Evolutionary conservation across 495 filamentous ascomycete species (phyloP), one percentile per base, ranked within the genome.

Genomic region (Xylaria bambusicola): DNA sequence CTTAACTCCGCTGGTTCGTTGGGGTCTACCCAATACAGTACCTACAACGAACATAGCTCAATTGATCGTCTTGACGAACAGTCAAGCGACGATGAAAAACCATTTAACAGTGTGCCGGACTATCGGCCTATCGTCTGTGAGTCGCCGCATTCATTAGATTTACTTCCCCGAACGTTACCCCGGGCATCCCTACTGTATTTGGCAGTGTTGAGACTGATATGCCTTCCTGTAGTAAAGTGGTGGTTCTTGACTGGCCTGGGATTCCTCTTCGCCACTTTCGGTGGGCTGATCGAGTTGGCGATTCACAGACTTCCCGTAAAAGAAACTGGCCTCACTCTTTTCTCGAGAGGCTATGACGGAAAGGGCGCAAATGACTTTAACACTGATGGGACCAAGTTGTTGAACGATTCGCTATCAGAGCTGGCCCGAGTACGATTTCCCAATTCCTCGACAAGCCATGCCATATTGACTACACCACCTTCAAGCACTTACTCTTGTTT

Each of bases 261-360:
- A 51, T 21, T 51, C 17, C 48, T 51, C 27, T 51, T 51, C 8
- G 48, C 48, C 6, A 36, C 18, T 36, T 51, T 51, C 17, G 48
- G 48, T 36, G 48, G 48, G 48, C 48, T 51, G n/a, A 51, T 51
- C 29, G 48, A 51, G 29, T 51, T 51, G 8, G 48, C 48, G 17
- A 51, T 51, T 51, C 48, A 51, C 29, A 51, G 35, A 51, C 48
- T 51, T 23, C 48, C 48, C 29, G 48, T 51, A 23, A 21, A 51
- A 36, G 48, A 51, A 20, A 51, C 29, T 36, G 17, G 27, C 29
- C 48, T 51, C 29, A 51, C 7, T 35, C 27, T 51, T 36, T 51
- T 51, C 29, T 36, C 48, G 17, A 51, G 48, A 51, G 29, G 3
- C 48, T 51, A 51, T 36, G 29, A 51, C 21, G 17, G 29, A 23